These are phyloP conservation scores for Talaromyces verruculosus DNA, from an alignment of 2,329 filamentous ascomycete species.

Conservation along the genomic window DNA sequence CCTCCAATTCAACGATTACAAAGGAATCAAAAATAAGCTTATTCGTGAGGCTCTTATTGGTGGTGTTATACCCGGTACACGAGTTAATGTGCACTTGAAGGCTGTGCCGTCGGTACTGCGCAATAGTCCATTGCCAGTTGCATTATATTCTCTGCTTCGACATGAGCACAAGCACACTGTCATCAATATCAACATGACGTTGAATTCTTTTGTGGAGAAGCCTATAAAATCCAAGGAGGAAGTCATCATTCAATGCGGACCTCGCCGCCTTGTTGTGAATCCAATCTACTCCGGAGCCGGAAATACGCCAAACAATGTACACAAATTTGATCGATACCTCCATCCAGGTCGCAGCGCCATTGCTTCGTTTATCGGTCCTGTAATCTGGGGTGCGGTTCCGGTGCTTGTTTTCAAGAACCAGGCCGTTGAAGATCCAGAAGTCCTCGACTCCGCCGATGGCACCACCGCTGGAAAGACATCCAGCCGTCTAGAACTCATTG, in stretches of 20 bases:
- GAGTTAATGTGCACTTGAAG: conserved; percentile 75
- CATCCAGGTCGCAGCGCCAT: conserved; percentile 88
- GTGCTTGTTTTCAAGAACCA: conserved; percentile 77
- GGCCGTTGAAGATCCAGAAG: conserved; percentile 36
- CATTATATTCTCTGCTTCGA: conserved; percentile 80
- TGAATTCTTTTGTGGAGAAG: conserved; percentile 71
- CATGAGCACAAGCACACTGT: conserved; percentile 94
- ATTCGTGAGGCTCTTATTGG: conserved; percentile 83
- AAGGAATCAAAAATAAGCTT: conserved; percentile 72
- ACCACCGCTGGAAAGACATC: conserved; percentile 36
- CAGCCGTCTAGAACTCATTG: conserved; percentile 68
- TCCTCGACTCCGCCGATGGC: conserved; percentile 48
- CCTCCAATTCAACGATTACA: conserved; percentile 86
- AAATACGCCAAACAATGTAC: conserved; percentile 90
- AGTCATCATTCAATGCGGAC: conserved; percentile 85
- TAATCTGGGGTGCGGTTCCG: conserved; percentile 91
- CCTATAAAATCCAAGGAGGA: conserved; percentile 91
- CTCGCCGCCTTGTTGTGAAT: conserved; percentile 81
- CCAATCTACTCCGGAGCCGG: conserved; percentile 88
- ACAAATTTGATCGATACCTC: conserved; percentile 91
- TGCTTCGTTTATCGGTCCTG: conserved; percentile 82
- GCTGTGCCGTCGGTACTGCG: conserved; percentile 58
- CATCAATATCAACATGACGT: conserved; percentile 84
- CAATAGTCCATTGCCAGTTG: conserved; percentile 58
- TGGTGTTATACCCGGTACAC: conserved; percentile 78